phyloP scores from a whole-genome alignment of 805 yeast species.

The Groenewaldozyma tartarivorans region DNA sequence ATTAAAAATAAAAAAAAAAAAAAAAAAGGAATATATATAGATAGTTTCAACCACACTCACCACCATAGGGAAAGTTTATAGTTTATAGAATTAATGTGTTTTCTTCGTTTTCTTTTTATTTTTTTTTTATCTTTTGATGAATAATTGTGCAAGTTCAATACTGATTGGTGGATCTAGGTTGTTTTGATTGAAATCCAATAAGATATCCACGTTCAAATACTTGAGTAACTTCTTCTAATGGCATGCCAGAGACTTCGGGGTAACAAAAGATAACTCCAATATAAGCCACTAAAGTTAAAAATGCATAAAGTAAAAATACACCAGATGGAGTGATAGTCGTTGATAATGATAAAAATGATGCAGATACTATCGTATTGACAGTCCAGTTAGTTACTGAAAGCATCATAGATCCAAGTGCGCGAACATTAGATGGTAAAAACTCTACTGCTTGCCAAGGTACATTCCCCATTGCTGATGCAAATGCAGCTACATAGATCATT shows the following conservation, averaged over 20 bases:
- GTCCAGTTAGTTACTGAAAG: constrained; percentile 94
- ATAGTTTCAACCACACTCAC: too few relatives aligned
- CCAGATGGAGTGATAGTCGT: constrained; percentile 87
- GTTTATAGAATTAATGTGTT: neutral
- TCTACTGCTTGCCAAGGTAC: constrained; percentile 99
- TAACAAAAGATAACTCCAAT: constrained; percentile 72
- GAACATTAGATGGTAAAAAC: constrained; percentile 82
- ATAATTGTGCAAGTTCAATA: too few relatives aligned
- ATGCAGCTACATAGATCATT: constrained; percentile 80
- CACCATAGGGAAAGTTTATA: too few relatives aligned
- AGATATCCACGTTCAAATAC: constrained; percentile 58
- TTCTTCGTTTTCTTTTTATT: neutral
- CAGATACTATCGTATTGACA: constrained; percentile 81
- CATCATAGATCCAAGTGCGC: constrained; percentile 84
- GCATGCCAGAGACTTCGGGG: constrained; percentile 87
- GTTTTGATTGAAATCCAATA: neutral
- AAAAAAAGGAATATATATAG: too few relatives aligned
- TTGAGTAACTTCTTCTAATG: constrained; percentile 81
- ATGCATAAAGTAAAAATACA: constrained; percentile 85
- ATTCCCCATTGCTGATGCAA: constrained; percentile 92
- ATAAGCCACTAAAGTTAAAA: constrained; percentile 60
- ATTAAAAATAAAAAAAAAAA: too few relatives aligned
- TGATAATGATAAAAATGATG: constrained; percentile 88
- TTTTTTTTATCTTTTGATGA: too few relatives aligned
- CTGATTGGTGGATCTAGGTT: too few relatives aligned